Base-by-base conservation (phyloP, 345 rosid genomes). In the Populus euphratica region DNA sequence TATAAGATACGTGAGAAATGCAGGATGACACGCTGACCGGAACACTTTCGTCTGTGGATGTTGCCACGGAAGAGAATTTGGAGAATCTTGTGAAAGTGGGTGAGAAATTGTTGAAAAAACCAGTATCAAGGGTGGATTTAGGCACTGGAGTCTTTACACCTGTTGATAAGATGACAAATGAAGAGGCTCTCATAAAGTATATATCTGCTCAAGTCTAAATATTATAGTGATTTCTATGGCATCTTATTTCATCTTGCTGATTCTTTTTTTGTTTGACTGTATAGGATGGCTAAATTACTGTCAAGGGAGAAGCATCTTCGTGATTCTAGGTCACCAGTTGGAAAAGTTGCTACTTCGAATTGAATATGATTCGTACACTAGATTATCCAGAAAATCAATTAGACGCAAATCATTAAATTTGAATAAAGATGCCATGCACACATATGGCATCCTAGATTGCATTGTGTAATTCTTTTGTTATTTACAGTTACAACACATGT, bases 231-330 rank as follows among this genome's bases (percentile, higher is more conserved):
- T 56, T 29, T 5, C 12, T 13, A 21, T 18, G 33, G 25, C 10
- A 36, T 7, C 47, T n/a, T 4, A 20, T 21, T 52, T 9, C n/a
- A 25, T 27, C 11, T 25, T 54, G 2, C 20, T 56, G 43, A 35
- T 10, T 27, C 68, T 12, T 2, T 0, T 27, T 33, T 52, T 20
- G 20, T n/a, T 8, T 43, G 0, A 33, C 2, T 43, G 73, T 79
- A 62, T 75, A 93, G 93, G 84, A 77, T 89, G 76, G 98, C 97
- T 3, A 85, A 81, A 73, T 5, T 83, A 10, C 92, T 93, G 25
- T 90, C 97, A 0, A 74, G 75, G 10, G 93, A 93, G 86, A 90
- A 84, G 81, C 78, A 63, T 72, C 81, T 79, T 47, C 92, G 93
- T 4, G 74, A 74, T 47, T 65, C 80, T 5, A 87, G 79, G 36